Base-by-base conservation (phyloP, 345 rosid species). In the Eutrema yunnanense region DNA sequence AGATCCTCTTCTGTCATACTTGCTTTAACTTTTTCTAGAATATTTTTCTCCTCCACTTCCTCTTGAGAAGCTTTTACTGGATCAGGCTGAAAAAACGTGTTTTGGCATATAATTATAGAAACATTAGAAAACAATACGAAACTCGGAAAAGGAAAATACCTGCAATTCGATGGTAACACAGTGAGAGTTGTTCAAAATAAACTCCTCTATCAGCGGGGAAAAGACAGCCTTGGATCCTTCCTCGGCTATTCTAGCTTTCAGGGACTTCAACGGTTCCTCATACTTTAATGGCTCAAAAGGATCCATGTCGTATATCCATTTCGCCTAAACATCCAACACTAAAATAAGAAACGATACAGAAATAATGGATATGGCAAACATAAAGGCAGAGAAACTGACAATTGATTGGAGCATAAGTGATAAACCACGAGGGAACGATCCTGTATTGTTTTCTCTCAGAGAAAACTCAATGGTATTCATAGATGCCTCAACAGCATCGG, bases 281-380 rank as follows among this genome's bases (percentile, higher is more conserved):
- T 92, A 95, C 75, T 87, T 95, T 59, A 95, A 78, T 50, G 99
- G 99, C 81, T 88, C 90, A 80, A 95, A 90, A 72, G 99, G 99
- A 86, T 92, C 85, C 96, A 86, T 82, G 75, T 89, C 97, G 81
- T 95, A 95, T 82, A 95, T 95, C 97, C 99, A 89, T 84, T 95
- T 95, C 32, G 92, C 88, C 96, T 92, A 61, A 71, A 71, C 46
- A 76, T 9, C 73, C 76, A 72, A 66, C 38, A 78, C 2, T 13
- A 29, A 12, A 38, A 65, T 73, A 38, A 73, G 61, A 33, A 40
- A 49, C 6, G 3, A 22, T 66, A 66, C 51, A 53, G 5, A 72
- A 3, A 37, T 26, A 61, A 44, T 6, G 11, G 12, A 34, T 34
- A 51, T 34, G 56, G 0, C 6, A 32, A 64, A 64, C 56, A 26